Evolutionary conservation across 2,329 filamentous ascomycete species (phyloP).

Genomic region (Tolypocladium ophioglossoides): DNA sequence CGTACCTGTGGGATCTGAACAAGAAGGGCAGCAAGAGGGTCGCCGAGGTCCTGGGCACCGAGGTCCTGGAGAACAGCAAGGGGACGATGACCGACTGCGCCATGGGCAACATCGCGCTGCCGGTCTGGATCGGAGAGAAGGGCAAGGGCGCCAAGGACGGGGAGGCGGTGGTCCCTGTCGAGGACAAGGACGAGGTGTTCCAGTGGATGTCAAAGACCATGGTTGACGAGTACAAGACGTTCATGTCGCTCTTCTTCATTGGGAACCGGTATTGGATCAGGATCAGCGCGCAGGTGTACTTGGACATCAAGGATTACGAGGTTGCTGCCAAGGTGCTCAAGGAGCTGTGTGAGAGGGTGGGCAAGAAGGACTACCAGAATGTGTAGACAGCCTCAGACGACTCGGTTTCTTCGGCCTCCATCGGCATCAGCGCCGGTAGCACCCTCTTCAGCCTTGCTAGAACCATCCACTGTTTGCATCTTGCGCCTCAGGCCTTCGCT

Average conservation of each 20-base stretch:
- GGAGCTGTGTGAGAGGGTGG: conserved; percentile 30
- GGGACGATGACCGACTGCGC: conserved; percentile 54
- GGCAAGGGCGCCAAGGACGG: conserved; percentile 14
- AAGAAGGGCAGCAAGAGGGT: conserved; percentile 49
- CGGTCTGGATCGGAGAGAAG: conserved; percentile 34
- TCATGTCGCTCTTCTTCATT: conserved; percentile 54
- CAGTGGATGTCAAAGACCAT: conserved; percentile 49
- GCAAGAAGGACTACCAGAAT: conserved; percentile 21
- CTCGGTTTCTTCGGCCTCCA: no score
- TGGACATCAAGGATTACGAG: conserved; percentile 71
- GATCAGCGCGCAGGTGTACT: conserved; percentile 72
- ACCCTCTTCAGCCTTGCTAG: no score
- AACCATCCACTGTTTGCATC: no score
- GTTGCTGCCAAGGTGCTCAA: conserved; percentile 52
- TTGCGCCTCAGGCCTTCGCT: neutral
- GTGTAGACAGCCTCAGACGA: neutral
- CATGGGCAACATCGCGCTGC: conserved; percentile 65
- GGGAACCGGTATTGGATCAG: conserved; percentile 56
- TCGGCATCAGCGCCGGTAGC: no score
- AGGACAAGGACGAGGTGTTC: conserved; percentile 27
- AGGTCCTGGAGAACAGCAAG: conserved; percentile 57
- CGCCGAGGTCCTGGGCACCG: conserved; percentile 55
- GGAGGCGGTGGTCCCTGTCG: conserved; percentile 17
- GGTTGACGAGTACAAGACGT: conserved; percentile 56
- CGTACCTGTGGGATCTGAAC: conserved; percentile 54